Percentiles rank a stretch among this genome's conserved stretches.
Evolutionary conservation across 805 yeast genomes (phyloP).

Genomic region (Pichia nanzhaoensis): DNA sequence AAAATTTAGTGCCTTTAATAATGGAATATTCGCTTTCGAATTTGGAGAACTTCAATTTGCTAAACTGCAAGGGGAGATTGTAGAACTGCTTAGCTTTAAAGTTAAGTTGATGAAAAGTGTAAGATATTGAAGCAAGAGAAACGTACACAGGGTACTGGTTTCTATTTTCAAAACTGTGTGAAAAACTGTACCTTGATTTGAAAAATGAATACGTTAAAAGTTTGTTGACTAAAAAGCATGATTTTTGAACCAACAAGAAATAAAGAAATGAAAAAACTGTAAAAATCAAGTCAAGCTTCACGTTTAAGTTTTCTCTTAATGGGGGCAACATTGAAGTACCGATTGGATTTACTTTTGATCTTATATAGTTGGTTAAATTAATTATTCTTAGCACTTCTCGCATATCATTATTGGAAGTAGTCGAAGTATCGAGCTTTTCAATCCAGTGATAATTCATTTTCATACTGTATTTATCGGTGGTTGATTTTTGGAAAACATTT

Average conservation of each 20-base stretch:
- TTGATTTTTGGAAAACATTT: conserved; percentile 15
- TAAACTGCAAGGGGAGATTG: conserved; percentile 73
- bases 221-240: conserved; percentile 9
- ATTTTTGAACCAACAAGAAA: conserved; percentile 7
- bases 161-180: neutral
- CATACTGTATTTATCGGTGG: conserved; percentile 20
- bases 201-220: conserved; percentile 16
- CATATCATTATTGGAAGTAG: conserved; percentile 14
- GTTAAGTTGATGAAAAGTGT: conserved; percentile 70
- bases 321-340: neutral
- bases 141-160: neutral
- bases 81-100: conserved; percentile 68
- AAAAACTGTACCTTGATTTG: conserved; percentile 1
- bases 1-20: conserved; percentile 33
- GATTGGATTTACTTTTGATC: conserved; percentile 16
- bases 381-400: conserved; percentile 25
- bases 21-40: conserved; percentile 36
- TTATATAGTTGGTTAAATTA: conserved; percentile 26
- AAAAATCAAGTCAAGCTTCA: neutral
- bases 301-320: neutral
- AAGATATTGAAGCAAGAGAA: conserved; percentile 11
- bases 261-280: conserved; percentile 4
- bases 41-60: conserved; percentile 37
- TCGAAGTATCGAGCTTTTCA: neutral
- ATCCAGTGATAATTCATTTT: conserved; percentile 25